Percentiles rank a stretch among this genome's conserved stretches.
These are phyloP conservation scores for Escovopsis sp. DNA, from an alignment of 2,329 filamentous ascomycete genomes.

Conservation along the genomic window DNA sequence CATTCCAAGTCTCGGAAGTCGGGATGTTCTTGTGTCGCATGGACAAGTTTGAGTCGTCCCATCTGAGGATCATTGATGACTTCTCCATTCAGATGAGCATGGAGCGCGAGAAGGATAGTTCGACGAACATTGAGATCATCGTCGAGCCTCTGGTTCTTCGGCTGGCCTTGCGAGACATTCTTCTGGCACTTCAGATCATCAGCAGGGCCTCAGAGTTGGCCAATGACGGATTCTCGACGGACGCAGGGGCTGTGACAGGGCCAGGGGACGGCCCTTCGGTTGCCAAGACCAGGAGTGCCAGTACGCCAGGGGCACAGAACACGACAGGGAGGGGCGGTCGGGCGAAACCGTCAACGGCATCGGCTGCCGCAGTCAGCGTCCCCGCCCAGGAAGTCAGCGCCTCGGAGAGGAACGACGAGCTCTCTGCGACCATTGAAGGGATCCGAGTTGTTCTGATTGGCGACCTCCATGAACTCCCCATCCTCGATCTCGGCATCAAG, in stretches of 20 bases:
- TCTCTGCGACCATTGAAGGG: constrained; percentile 75
- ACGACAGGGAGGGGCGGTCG: constrained; percentile 30
- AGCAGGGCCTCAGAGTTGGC: constrained; percentile 82
- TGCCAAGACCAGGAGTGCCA: constrained; percentile 40
- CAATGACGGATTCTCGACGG: constrained; percentile 35
- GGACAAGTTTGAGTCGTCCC: constrained; percentile 88
- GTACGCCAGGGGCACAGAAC: constrained; percentile 34
- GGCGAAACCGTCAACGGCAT: constrained; percentile 20
- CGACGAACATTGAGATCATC: constrained; percentile 71
- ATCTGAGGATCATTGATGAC: constrained; percentile 86
- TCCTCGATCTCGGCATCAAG: constrained; percentile 87
- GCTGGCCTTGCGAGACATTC: constrained; percentile 82
- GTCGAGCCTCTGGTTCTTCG: constrained; percentile 84
- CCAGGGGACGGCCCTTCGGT: constrained; percentile 25
- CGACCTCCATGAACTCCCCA: constrained; percentile 85
- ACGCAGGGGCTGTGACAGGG: constrained; percentile 41
- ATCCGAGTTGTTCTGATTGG: constrained; percentile 88
- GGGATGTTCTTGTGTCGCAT: constrained; percentile 98
- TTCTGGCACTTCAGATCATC: constrained; percentile 84
- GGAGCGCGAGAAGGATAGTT: constrained; percentile 47
- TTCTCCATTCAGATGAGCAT: constrained; percentile 85
- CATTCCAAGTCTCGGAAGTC: constrained; percentile 81
- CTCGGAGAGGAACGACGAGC: constrained; percentile 44
- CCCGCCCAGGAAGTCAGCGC: constrained; percentile 6
- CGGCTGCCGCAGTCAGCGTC: constrained; percentile 10